Conservation (phyloP, 176 grass and related monocot species). For the Oryza longistaminata region DNA sequence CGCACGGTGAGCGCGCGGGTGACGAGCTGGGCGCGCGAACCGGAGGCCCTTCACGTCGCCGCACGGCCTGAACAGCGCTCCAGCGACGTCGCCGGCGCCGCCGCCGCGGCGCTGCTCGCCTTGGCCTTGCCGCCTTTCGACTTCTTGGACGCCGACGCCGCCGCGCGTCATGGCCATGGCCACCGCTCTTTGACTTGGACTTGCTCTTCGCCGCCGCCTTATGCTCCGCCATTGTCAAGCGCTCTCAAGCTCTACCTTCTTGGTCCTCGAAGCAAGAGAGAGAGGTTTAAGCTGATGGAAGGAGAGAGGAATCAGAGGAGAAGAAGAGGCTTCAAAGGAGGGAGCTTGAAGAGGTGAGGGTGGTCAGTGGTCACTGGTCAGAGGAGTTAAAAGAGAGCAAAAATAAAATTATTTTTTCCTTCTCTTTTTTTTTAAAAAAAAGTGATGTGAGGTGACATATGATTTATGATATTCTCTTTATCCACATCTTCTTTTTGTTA, state of each 20-base stretch:
- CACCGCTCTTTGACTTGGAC: slow-evolving; percentile 38
- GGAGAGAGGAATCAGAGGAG: neutral
- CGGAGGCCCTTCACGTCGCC: slow-evolving; percentile 77
- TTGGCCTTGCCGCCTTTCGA: slow-evolving; percentile 2
- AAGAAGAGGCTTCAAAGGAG: neutral
- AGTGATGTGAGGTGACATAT: neutral
- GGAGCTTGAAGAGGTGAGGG: slow-evolving; percentile 31
- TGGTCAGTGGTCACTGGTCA: slow-evolving; percentile 15
- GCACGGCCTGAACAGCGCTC: slow-evolving; percentile 80
- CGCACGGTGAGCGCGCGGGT: slow-evolving; percentile 89
- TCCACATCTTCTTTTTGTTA: neutral
- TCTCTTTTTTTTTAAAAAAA: neutral
- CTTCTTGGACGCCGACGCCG: slow-evolving; percentile 21
- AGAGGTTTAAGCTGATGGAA: neutral
- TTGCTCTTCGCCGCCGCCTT: slow-evolving; percentile 41
- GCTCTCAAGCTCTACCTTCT: neutral
- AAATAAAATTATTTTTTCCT: neutral
- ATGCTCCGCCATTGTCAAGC: slow-evolving; percentile 46
- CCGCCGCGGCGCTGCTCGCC: neutral
- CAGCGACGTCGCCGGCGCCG: slow-evolving; percentile 25
- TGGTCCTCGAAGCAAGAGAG: neutral
- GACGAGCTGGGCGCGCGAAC: slow-evolving; percentile 81
- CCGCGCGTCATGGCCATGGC: neutral
- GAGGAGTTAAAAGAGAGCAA: slow-evolving; percentile 21
- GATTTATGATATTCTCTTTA: neutral